Percentiles rank a stretch among this genome's conserved stretches.
Evolutionary conservation across 2,329 filamentous ascomycete genomes (phyloP).

Genomic region (Didymella arachidicola): DNA sequence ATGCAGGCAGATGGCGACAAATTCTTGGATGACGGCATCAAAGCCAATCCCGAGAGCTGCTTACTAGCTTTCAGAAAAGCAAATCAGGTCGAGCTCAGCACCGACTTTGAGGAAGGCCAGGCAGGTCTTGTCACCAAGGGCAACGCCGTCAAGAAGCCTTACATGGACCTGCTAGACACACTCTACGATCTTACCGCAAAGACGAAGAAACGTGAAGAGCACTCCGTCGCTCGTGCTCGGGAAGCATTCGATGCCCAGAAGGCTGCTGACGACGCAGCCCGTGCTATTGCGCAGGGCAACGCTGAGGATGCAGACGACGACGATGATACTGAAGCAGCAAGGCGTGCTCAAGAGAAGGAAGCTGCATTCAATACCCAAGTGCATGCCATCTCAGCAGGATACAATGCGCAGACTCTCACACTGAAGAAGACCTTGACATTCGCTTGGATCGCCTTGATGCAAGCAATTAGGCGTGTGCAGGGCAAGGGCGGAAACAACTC

Average conservation of each 20-base stretch:
- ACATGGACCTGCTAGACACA: constrained; percentile 80
- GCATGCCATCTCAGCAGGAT: constrained; percentile 68
- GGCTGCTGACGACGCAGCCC: constrained; percentile 52
- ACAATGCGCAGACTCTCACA: constrained; percentile 74
- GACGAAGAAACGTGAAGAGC: constrained; percentile 69
- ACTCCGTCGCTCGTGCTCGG: constrained; percentile 64
- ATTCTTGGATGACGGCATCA: constrained; percentile 81
- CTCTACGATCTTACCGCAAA: constrained; percentile 88
- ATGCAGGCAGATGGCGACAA: constrained; percentile 75
- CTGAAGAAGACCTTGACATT: constrained; percentile 88
- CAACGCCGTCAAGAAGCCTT: constrained; percentile 80
- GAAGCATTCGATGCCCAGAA: constrained; percentile 60
- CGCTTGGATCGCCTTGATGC: constrained; percentile 93
- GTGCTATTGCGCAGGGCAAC: constrained; percentile 49
- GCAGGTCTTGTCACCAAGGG: constrained; percentile 70
- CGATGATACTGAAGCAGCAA: constrained; percentile 55
- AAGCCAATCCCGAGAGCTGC: constrained; percentile 92
- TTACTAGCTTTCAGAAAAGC: constrained; percentile 88
- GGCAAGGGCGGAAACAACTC: constrained; percentile 71
- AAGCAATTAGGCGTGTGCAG: constrained; percentile 92
- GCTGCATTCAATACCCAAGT: constrained; percentile 63
- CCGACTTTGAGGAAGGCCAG: constrained; percentile 78
- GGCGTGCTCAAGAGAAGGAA: constrained; percentile 55
- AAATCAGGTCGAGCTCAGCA: constrained; percentile 82
- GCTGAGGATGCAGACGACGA: constrained; percentile 62